Conservation (phyloP, 2,329 filamentous ascomycete species). For the Ascochyta pisi region DNA sequence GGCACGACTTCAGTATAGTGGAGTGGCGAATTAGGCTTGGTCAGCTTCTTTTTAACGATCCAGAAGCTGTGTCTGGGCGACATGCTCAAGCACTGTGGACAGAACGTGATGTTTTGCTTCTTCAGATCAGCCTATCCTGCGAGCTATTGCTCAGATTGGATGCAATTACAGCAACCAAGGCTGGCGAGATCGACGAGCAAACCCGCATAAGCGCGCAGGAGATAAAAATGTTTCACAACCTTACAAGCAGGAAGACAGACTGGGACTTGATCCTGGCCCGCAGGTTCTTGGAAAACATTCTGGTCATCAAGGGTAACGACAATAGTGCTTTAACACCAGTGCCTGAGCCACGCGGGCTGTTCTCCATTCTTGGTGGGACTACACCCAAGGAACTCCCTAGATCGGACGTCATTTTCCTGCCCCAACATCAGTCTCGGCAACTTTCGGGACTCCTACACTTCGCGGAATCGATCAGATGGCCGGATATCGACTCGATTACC, state of each 20-base stretch:
- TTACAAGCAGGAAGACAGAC: slow-evolving; percentile 60
- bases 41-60: slow-evolving; percentile 71
- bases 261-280: slow-evolving; percentile 64
- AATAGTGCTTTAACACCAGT: slow-evolving; percentile 19
- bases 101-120: slow-evolving; percentile 61
- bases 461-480: slow-evolving; percentile 59
- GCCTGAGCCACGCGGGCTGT: slow-evolving; percentile 36
- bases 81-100: slow-evolving; percentile 35
- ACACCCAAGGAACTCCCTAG: slow-evolving; percentile 28
- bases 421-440: slow-evolving; percentile 50
- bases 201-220: slow-evolving; percentile 53
- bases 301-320: slow-evolving; percentile 44
- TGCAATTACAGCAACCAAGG: slow-evolving; percentile 49
- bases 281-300: slow-evolving; percentile 61
- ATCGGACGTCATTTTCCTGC: slow-evolving; percentile 42
- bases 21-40: slow-evolving; percentile 78
- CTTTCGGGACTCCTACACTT: slow-evolving; percentile 60
- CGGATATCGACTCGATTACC: slow-evolving; percentile 50
- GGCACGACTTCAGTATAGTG: slow-evolving; percentile 76
- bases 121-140: slow-evolving; percentile 62
- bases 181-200: slow-evolving; percentile 46
- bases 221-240: slow-evolving; percentile 53
- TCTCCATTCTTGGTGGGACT: slow-evolving; percentile 37
- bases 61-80: slow-evolving; percentile 30
- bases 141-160: slow-evolving; percentile 63